Percentiles rank a stretch among this genome's conserved stretches.
Conservation (phyloP, 1,284 basidiomycete species). For the Coriolopsis trogii region DNA sequence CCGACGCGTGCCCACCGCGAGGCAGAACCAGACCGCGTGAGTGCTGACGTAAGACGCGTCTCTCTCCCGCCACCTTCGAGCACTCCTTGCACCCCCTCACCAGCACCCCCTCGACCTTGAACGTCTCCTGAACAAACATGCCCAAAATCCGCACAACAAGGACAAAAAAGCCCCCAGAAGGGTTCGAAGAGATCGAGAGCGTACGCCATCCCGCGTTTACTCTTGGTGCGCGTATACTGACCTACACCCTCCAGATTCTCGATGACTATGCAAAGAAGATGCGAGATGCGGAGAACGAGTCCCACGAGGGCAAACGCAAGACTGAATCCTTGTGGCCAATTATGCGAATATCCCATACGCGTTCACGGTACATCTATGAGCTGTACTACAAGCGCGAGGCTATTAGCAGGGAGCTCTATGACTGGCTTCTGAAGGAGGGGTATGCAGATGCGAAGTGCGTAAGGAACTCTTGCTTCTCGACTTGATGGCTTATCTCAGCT, state of each 20-base stretch:
- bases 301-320: slow-evolving; percentile 97
- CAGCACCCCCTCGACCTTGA: not conserved
- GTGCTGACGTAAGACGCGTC: slow-evolving; percentile 20
- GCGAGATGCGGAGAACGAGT: slow-evolving; percentile 97
- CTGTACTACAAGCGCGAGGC: slow-evolving; percentile 99
- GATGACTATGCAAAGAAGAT: slow-evolving; percentile 97
- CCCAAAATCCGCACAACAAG: slow-evolving; percentile 94
- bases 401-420: slow-evolving; percentile 92
- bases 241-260: slow-evolving; percentile 78
- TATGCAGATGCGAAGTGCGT: slow-evolving; percentile 97
- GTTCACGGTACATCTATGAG: slow-evolving; percentile 97
- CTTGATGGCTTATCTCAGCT: not conserved
- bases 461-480: not conserved
- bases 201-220: slow-evolving; percentile 40
- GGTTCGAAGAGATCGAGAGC: slow-evolving; percentile 93
- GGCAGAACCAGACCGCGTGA: slow-evolving; percentile 10
- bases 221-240: not conserved
- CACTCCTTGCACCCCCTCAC: not conserved
- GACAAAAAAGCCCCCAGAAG: slow-evolving; percentile 96
- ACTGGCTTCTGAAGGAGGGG: slow-evolving; percentile 97
- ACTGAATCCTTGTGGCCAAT: slow-evolving; percentile 98
- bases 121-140: slow-evolving; percentile 53
- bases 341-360: slow-evolving; percentile 95
- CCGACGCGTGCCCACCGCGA: slow-evolving; percentile 25
- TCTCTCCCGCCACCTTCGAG: slow-evolving; percentile 2